Conservation (phyloP, 2,329 filamentous ascomycete genomes). For the Verruconis gallopava region DNA sequence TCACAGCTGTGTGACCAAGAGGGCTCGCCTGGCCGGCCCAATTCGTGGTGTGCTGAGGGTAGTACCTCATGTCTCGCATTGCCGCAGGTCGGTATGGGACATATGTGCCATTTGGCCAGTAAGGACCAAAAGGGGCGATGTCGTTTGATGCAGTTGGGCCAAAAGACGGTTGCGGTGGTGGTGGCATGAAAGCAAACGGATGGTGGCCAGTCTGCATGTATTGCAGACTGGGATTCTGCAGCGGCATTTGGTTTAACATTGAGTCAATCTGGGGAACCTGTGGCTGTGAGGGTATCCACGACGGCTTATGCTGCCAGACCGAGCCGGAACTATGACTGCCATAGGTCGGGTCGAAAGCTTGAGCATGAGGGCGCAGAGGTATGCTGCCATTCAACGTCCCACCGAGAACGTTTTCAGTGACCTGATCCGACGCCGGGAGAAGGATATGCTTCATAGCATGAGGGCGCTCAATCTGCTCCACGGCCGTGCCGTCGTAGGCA, state of each 20-base stretch:
- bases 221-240: conserved; percentile 18
- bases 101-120: conserved; percentile 29
- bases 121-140: conserved; percentile 27
- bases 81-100: conserved; percentile 28
- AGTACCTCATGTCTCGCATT: conserved; percentile 26
- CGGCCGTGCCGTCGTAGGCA: conserved; percentile 75
- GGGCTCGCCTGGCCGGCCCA: not conserved
- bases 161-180: conserved; percentile 20
- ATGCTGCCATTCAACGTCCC: not conserved
- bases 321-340: conserved; percentile 18
- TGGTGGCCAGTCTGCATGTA: conserved; percentile 31
- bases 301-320: not conserved
- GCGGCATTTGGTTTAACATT: conserved; percentile 44
- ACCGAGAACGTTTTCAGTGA: conserved; percentile 13
- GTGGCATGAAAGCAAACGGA: conserved; percentile 14
- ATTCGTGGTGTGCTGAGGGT: conserved; percentile 15
- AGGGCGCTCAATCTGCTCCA: conserved; percentile 58
- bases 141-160: conserved; percentile 29
- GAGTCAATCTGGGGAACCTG: conserved; percentile 45
- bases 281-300: conserved; percentile 31
- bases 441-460: conserved; percentile 76
- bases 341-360: conserved; percentile 15
- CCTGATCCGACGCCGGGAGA: conserved; percentile 43
- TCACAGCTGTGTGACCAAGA: not conserved
- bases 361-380: not conserved